Base-by-base conservation (phyloP, 352 stramenopile genomes). In the Phytophthora colocasiae region DNA sequence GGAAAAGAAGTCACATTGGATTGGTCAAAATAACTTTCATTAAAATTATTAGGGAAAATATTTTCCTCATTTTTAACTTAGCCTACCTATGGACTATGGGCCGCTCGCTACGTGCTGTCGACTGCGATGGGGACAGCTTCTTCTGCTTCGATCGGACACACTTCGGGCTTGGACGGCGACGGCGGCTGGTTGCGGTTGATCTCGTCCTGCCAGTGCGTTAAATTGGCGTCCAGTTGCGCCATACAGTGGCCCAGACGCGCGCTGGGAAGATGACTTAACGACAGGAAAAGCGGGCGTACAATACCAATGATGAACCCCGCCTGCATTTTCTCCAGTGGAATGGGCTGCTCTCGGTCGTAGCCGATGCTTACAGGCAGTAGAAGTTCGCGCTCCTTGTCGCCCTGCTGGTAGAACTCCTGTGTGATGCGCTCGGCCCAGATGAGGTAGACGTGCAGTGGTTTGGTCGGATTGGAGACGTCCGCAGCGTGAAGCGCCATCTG, bases 251-350 rank as follows among this genome's bases (percentile, higher is more conserved):
- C 66, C 24, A 95, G 65, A 10, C 78, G 43, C 4, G 81, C 75
- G 38, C 69, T 72, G 2, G 87, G 87, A 17, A 95, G 57, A 39
- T 78, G 71, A 24, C 70, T 83, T 29, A 93, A 69, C 29, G 73
- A 78, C 15, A 80, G 44, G 61, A 94, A 94, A 8, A 94, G 75
- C 22, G 92, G 92, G 2, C 82, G 75, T 14, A 97, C 92, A 38
- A 98, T 95, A 53, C 93, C 95, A 36, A 98, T 90, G 59, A 99
- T 97, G 64, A 99, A 99, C 48, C 91, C 91, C 6, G 96, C 80
- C 74, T 99, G 95, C 68, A 92, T 91, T 64, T 97, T 96, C 50
- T 92, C 78, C 14, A 96, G 65, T 11, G 84, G 83, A 34, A 96
- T 96, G 17, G 89, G 85, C 49, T 92, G 89, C 24, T 96, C 69